phyloP scores from a whole-genome alignment of 2,329 filamentous ascomycete species.

The Aspergillus ochraceus region DNA sequence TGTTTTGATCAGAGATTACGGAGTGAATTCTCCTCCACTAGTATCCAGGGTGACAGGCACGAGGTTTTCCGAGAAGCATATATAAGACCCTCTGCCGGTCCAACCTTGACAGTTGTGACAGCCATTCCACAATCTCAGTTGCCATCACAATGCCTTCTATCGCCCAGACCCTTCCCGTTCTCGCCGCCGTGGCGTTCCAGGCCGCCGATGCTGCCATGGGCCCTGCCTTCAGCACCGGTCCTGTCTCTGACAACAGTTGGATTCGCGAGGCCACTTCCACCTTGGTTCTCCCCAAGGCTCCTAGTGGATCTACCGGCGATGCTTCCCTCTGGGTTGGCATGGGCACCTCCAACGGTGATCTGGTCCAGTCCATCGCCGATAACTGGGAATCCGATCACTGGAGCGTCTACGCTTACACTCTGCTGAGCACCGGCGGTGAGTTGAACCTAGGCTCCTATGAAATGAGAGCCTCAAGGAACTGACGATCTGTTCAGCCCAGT shows the following conservation, averaged over 20 bases:
- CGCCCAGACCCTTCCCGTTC: slow-evolving; percentile 17
- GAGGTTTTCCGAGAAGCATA: neutral
- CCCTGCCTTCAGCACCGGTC: slow-evolving; percentile 47
- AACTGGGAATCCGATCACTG: slow-evolving; percentile 37
- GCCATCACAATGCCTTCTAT: slow-evolving; percentile 14
- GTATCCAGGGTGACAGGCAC: neutral
- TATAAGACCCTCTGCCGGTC: neutral
- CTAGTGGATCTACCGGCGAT: slow-evolving; percentile 38
- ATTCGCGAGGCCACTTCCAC: slow-evolving; percentile 49
- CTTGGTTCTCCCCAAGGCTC: slow-evolving; percentile 42
- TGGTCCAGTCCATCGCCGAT: slow-evolving; percentile 51
- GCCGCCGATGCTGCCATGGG: slow-evolving; percentile 27
- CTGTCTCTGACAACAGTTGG: slow-evolving; percentile 40
- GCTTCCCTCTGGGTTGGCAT: slow-evolving; percentile 51
- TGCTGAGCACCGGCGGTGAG: slow-evolving; percentile 18
- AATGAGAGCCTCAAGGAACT: no score
- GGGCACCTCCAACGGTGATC: slow-evolving; percentile 48
- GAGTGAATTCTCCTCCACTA: neutral
- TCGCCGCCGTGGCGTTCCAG: slow-evolving; percentile 15
- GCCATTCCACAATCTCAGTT: neutral
- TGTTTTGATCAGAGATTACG: neutral
- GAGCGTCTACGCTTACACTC: slow-evolving; percentile 40
- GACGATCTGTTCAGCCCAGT: neutral
- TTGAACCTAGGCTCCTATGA: neutral
- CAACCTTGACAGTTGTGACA: neutral